Percentiles rank a stretch among this genome's conserved stretches.
phyloP scores from a whole-genome alignment of 2,329 filamentous ascomycete species.

The Phaeosphaeria sp. region DNA sequence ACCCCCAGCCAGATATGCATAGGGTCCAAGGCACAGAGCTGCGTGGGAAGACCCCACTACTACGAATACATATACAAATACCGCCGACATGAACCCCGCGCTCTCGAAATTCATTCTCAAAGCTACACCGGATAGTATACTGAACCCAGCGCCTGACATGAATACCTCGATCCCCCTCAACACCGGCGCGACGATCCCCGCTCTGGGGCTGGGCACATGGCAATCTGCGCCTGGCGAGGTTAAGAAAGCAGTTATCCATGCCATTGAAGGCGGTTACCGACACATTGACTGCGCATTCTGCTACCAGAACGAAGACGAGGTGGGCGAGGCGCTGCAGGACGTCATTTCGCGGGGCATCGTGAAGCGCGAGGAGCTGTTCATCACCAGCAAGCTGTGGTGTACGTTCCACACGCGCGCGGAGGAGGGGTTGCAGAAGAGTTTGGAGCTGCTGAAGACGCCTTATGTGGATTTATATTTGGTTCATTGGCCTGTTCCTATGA shows the following conservation, averaged over 20 bases:
- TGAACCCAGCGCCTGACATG: constrained; percentile 48
- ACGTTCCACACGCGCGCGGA: constrained; percentile 76
- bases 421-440: constrained; percentile 73
- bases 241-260: constrained; percentile 56
- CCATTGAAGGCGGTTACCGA: constrained; percentile 57
- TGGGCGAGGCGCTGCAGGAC: constrained; percentile 77
- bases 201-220: constrained; percentile 50
- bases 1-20: not conserved
- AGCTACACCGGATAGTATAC: constrained; percentile 43
- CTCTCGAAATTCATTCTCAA: constrained; percentile 51
- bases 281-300: constrained; percentile 76
- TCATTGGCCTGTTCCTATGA: constrained; percentile 85
- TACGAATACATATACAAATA: constrained; percentile 41
- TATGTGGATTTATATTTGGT: constrained; percentile 84
- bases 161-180: constrained; percentile 49
- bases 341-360: constrained; percentile 72
- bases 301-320: constrained; percentile 83
- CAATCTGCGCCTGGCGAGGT: constrained; percentile 54
- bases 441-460: constrained; percentile 76
- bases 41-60: constrained; percentile 8
- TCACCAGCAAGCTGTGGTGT: constrained; percentile 86
- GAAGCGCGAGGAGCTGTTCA: constrained; percentile 80
- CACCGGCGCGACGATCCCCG: constrained; percentile 49
- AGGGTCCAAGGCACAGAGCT: not conserved
- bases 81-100: constrained; percentile 45